Conservation (phyloP, 768 basidiomycete genomes). For the Psilocybe subaeruginosa region DNA sequence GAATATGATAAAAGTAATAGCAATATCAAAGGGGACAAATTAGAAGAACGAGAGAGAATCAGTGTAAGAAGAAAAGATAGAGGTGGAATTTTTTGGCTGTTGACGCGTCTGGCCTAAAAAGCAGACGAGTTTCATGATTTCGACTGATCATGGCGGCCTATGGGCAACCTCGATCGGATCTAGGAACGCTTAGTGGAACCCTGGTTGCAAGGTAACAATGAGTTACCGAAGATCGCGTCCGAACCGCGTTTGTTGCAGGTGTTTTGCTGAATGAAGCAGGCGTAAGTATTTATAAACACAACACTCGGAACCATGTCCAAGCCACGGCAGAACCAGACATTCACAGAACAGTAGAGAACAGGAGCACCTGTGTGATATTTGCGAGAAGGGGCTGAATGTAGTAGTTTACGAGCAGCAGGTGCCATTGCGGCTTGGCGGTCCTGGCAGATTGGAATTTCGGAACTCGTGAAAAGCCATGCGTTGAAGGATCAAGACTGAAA, state of each 20-base stretch:
- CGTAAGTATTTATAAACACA: neutral
- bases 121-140: constrained; percentile 12
- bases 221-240: constrained; percentile 17
- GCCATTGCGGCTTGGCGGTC: neutral
- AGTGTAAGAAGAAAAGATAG: constrained; percentile 18
- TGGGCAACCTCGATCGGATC: constrained; percentile 34
- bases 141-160: constrained; percentile 9
- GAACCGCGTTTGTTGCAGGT: neutral
- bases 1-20: constrained; percentile 25
- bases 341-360: neutral
- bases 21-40: constrained; percentile 28
- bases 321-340: neutral
- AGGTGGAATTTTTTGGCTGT: constrained; percentile 16
- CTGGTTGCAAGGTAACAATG: constrained; percentile 30
- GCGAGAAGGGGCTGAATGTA: neutral
- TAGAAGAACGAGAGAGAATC: constrained; percentile 9
- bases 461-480: neutral
- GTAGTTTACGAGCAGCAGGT: neutral
- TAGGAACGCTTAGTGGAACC: constrained; percentile 31
- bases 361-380: neutral
- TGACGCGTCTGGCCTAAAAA: constrained; percentile 17
- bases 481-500: constrained; percentile 1
- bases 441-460: neutral
- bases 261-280: neutral
- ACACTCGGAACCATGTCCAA: neutral